Base-by-base conservation (phyloP, 1,139 yeast genomes). In the Keqinozyma sinolaborantium region DNA sequence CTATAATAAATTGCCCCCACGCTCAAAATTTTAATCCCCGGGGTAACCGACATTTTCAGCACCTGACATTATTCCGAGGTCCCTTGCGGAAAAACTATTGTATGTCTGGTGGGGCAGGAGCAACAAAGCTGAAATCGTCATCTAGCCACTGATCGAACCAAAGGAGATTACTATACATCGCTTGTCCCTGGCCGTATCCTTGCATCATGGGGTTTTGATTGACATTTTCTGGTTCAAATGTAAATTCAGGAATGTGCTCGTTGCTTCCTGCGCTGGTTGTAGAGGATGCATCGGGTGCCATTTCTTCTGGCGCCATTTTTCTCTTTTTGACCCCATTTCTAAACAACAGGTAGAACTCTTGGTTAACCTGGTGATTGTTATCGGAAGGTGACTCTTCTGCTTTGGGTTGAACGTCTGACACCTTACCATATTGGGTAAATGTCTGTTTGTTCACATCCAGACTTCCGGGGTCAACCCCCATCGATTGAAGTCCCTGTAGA, bases 381-480 rank as follows among this genome's bases (percentile, higher is more conserved):
- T 16, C 26, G 12, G 31, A 32, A 6, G 4, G 16, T 9, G 34
- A 49, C 41, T 49, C 53, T 14, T 38, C 35, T 18, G 21, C 10
- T 18, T 18, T 18, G 7, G 21, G 21, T 18, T 18, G 21, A 18
- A 7, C 21, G n/a, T n/a, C n/a, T n/a, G n/a, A n/a, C 7, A 18
- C 10, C 10, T 10, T 18, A 3, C 77, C 78, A 45, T 73, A 60
- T 42, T 71, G 76, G 15, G 57, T 48, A 41, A 79, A 79, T 14
- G 58, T 63, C 24, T 68, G 70, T 32, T 56, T 57, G 45, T 79
- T 79, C 10, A 76, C 76, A 14, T 64, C 73, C 6, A 70, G 53
- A n/a, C 77, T 62, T 1, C 83, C 83, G 39, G 73, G 81, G 45
- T 77, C 80, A 3, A 67, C 60, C 1, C 83, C 83, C 25, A 72